phyloP scores from a whole-genome alignment of 305 asterid species.

The Euphrasia arctica region DNA sequence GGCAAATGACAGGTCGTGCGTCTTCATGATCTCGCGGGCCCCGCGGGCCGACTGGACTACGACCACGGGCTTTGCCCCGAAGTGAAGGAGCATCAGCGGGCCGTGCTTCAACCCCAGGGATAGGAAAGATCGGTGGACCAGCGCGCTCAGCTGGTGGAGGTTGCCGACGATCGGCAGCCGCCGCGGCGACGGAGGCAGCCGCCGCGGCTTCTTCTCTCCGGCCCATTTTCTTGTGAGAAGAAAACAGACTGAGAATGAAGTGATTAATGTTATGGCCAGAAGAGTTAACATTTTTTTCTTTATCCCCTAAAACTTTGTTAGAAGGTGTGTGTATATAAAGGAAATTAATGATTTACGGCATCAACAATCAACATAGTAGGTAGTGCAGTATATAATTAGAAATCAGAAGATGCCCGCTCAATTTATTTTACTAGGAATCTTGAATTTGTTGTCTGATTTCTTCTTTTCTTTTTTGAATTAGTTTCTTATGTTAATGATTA shows the following conservation, averaged over 20 bases:
- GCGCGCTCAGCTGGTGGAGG: constrained; percentile 33
- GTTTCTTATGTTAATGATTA: too few relatives aligned
- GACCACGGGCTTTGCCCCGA: constrained; percentile 27
- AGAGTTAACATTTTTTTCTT: too few relatives aligned
- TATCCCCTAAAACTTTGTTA: too few relatives aligned
- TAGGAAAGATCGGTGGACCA: constrained; percentile 33
- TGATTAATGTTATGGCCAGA: background rate
- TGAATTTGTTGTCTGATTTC: too few relatives aligned
- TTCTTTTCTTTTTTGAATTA: too few relatives aligned
- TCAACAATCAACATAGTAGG: too few relatives aligned
- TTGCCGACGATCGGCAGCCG: constrained; percentile 32
- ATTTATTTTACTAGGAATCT: too few relatives aligned
- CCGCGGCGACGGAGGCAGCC: constrained; percentile 31
- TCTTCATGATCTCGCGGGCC: constrained; percentile 26
- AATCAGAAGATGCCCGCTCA: too few relatives aligned
- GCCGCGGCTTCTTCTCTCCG: background rate
- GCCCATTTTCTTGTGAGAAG: constrained; percentile 20
- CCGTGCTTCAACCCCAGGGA: constrained; percentile 31
- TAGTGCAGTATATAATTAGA: too few relatives aligned
- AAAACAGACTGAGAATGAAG: background rate
- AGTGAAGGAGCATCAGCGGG: constrained; percentile 34
- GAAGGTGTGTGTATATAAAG: too few relatives aligned
- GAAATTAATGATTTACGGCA: too few relatives aligned
- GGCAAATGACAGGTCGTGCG: constrained; percentile 26
- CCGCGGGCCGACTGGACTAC: constrained; percentile 26